These are phyloP conservation scores for Myriangium duriaei DNA, from an alignment of 2,329 filamentous ascomycete genomes.

Conservation along the genomic window DNA sequence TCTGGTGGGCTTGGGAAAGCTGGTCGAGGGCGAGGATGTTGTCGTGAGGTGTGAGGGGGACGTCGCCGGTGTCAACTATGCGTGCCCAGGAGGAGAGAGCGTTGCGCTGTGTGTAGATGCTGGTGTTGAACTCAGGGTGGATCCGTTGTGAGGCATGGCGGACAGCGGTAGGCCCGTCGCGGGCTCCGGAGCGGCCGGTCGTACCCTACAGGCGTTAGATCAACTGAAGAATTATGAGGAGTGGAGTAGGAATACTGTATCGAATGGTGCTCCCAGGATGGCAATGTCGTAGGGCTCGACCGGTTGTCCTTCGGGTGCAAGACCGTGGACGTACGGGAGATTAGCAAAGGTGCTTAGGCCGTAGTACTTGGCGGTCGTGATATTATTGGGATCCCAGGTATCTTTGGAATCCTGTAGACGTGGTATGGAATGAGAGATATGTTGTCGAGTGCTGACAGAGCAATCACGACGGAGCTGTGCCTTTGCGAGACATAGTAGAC, in stretches of 20 bases:
- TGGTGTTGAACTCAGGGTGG: conserved; percentile 28
- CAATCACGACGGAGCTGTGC: too few species aligned
- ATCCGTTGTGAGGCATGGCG: conserved; percentile 39
- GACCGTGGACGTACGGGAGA: conserved; percentile 36
- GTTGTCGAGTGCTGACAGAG: too few species aligned
- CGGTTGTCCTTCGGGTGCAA: conserved; percentile 21
- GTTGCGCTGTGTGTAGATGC: conserved; percentile 36
- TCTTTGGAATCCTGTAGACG: background rate
- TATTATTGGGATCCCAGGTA: conserved; percentile 10
- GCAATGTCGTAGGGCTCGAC: conserved; percentile 33
- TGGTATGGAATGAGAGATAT: too few species aligned
- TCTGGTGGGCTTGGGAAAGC: conserved; percentile 38
- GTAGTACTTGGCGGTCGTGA: conserved; percentile 23
- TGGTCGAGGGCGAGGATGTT: conserved; percentile 44
- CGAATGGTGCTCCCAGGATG: conserved; percentile 37
- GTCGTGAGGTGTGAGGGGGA: conserved; percentile 34
- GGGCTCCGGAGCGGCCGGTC: conserved; percentile 26
- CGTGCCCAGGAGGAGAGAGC: conserved; percentile 36
- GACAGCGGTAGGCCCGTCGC: conserved; percentile 42
- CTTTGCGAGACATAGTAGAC: too few species aligned
- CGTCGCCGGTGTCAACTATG: conserved; percentile 44
- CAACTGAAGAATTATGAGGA: background rate
- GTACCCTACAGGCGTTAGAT: conserved; percentile 2
- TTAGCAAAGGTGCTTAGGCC: conserved; percentile 36
- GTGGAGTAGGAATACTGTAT: conserved; percentile 27